phyloP scores from a whole-genome alignment of 2,329 filamentous ascomycete species.

The Verticillium nonalfalfae region DNA sequence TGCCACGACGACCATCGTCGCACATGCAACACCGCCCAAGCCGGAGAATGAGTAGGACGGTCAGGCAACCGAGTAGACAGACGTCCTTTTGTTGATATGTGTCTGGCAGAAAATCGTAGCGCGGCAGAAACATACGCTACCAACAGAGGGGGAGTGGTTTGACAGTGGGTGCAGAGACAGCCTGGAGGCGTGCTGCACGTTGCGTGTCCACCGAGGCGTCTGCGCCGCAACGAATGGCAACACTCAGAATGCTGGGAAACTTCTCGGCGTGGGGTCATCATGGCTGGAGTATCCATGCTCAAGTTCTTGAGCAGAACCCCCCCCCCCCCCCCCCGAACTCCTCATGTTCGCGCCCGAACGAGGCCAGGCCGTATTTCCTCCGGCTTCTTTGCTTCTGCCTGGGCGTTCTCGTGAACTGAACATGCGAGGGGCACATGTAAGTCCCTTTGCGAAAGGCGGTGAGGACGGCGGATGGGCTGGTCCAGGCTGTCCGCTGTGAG shows the following conservation, averaged over 20 bases:
- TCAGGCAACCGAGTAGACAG: not conserved
- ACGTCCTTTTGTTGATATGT: not conserved
- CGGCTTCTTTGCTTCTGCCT: not conserved
- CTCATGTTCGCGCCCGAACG: not conserved
- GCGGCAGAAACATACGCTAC: not conserved
- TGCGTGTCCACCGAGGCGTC: not conserved
- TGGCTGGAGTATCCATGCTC: not conserved
- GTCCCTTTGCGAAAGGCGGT: not conserved
- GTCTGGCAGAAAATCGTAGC: not conserved
- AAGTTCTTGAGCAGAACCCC: not conserved
- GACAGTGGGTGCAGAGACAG: not conserved
- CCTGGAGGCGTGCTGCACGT: no score
- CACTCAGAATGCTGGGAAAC: not conserved
- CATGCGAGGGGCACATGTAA: not conserved
- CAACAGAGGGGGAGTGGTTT: not conserved
- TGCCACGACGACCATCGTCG: not conserved
- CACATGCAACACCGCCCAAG: not conserved
- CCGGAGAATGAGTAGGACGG: not conserved
- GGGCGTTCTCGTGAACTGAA: not conserved
- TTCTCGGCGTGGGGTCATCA: not conserved
- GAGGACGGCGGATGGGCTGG: not conserved
- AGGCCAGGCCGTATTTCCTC: not conserved
- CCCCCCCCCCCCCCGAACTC: not conserved
- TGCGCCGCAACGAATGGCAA: not conserved
- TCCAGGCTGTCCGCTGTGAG: not conserved